Base-by-base conservation (phyloP, 2,329 filamentous ascomycete genomes). In the Fusarium sp. region DNA sequence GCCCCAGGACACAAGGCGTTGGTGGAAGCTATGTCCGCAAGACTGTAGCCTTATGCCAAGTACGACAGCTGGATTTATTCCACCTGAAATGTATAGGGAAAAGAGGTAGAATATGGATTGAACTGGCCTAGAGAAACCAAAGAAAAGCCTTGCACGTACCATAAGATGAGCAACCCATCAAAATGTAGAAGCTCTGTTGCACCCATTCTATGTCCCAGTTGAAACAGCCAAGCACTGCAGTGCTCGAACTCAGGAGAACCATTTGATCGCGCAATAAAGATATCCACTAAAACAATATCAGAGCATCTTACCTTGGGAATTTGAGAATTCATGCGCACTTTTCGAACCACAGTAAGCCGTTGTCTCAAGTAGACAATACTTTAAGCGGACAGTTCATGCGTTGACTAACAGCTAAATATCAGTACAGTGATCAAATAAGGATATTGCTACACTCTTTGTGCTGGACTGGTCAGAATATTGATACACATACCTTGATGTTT, bases 311-410 rank as follows among this genome's bases (percentile, higher is more conserved):
- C 72, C 72, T 73, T 74, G 43, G 70, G 65, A 46, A 72, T 67
- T 73, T 74, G 72, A 51, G 72, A 64, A 74, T 69, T 73, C 72
- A 74, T 74, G 55, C 65, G 72, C 65, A 53, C 46, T 61, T 66
- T 38, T 53, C 51, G 51, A 45, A 56, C 52, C 61, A 64, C 53
- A 45, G 28, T 26, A 31, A 41, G n/a, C 41, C 13, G 41, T 12
- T 46, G 67, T 57, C 60, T 53, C 49, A 49, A 57, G 52, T 40
- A 28, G 47, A 53, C 35, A 43, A 40, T 35, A 62, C 53, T 41
- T 24, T 28, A 38, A 22, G 31, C n/a, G 26, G 52, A 55, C 19
- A 39, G 43, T 32, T 43, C 55, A 56, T 61, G 31, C 40, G 55
- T 61, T 26, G 46, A 49, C 36, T 58, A 15, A 13, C 25, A 7